A percentile compares a stretch with the other conserved stretches of the same genome.
Conservation (phyloP, 23 red algal species). For the Gracilaria gracilis region DNA sequence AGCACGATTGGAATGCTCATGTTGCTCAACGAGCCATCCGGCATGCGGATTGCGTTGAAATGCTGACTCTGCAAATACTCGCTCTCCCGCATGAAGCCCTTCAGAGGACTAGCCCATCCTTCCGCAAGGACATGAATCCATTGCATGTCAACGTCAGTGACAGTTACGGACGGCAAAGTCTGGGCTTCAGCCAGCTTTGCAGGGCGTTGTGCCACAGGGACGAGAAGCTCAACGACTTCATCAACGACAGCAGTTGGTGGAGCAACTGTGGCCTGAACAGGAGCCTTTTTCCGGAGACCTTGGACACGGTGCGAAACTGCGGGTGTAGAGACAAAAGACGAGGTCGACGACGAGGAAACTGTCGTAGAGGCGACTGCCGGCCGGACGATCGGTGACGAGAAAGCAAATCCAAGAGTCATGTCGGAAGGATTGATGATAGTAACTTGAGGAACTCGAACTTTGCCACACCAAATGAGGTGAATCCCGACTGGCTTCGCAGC, state of each 20-base stretch:
- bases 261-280: neutral
- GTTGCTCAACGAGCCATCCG: conserved; percentile 84
- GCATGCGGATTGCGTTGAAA: conserved; percentile 84
- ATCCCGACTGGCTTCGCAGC: neutral
- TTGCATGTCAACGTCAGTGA: conserved; percentile 91
- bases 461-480: neutral
- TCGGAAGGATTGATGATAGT: neutral
- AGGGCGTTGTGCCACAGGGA: conserved; percentile 51
- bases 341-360: conserved; percentile 2
- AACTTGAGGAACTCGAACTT: neutral
- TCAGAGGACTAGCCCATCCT: conserved; percentile 95
- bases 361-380: neutral
- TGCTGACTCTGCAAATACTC: conserved; percentile 97
- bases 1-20: conserved; percentile 97
- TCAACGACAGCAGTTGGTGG: conserved; percentile 24
- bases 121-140: conserved; percentile 98
- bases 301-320: neutral
- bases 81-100: conserved; percentile 94
- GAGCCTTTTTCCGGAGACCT: neutral
- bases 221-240: conserved; percentile 67
- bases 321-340: neutral
- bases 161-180: conserved; percentile 66
- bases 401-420: neutral
- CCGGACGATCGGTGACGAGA: neutral
- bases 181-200: conserved; percentile 73